Conservation (phyloP, 1,139 yeast species). For the Entelexis sorbosivorans region DNA sequence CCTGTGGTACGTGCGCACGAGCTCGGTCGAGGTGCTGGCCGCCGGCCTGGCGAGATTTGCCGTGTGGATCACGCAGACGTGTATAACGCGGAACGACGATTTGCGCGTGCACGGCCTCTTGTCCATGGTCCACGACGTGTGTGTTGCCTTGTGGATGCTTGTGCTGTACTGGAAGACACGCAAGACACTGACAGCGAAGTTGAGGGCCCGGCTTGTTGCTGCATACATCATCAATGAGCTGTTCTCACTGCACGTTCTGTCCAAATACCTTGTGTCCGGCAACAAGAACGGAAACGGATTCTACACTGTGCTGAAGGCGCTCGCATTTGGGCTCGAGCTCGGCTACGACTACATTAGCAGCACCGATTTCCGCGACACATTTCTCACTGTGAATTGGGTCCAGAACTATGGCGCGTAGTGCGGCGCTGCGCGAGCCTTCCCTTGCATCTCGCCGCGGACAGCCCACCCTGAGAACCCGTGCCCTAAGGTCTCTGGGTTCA, state of each 20-base stretch:
- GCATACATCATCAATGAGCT: constrained; percentile 37
- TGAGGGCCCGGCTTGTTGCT: constrained; percentile 25
- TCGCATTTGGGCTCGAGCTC: constrained; percentile 26
- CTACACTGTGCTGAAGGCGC: constrained; percentile 41
- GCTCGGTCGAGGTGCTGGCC: neutral
- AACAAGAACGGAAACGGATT: constrained; percentile 51
- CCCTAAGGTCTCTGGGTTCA: neutral
- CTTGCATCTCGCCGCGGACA: no score
- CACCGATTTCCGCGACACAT: constrained; percentile 14
- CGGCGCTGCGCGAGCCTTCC: no score
- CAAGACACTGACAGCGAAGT: neutral
- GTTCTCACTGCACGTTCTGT: constrained; percentile 24
- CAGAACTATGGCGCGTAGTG: neutral
- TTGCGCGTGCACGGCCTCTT: constrained; percentile 12
- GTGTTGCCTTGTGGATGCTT: constrained; percentile 37
- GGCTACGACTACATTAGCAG: constrained; percentile 19
- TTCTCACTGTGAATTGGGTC: neutral
- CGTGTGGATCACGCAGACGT: constrained; percentile 6
- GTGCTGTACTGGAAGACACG: constrained; percentile 29
- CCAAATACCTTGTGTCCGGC: constrained; percentile 23
- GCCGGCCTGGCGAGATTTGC: constrained; percentile 6
- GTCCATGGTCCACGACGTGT: constrained; percentile 23
- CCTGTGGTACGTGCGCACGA: constrained; percentile 15
- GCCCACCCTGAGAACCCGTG: neutral
- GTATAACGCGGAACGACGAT: constrained; percentile 13